phyloP scores from a whole-genome alignment of 2,329 filamentous ascomycete genomes.

The Rutstroemia sp. region DNA sequence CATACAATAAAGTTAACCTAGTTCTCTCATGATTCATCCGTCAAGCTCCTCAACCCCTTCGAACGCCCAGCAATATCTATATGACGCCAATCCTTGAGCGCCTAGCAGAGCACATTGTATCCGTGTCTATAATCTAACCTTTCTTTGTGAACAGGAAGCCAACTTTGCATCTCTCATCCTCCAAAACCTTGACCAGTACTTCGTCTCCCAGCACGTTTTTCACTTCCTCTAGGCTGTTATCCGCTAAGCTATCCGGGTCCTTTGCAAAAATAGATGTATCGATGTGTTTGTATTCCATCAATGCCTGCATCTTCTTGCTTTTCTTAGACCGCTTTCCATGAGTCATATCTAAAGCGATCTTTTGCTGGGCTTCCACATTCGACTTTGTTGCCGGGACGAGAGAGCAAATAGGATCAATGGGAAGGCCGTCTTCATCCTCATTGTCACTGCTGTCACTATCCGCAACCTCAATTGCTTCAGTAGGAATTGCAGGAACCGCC shows the following conservation, averaged over 20 bases:
- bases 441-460: conserved; percentile 12
- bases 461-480: conserved; percentile 12
- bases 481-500: conserved; percentile 12
- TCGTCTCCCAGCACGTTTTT: conserved; percentile 39
- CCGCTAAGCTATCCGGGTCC: conserved; percentile 27
- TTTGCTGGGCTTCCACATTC: conserved; percentile 39
- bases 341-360: conserved; percentile 30
- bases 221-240: conserved; percentile 29
- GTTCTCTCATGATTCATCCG: background rate
- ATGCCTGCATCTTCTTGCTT: conserved; percentile 36
- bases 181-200: conserved; percentile 40
- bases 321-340: conserved; percentile 27
- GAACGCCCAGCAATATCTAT: background rate
- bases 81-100: background rate
- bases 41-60: background rate
- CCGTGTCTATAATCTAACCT: conserved; percentile 1
- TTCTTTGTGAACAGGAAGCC: conserved; percentile 42
- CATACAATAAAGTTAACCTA: background rate
- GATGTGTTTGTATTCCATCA: conserved; percentile 49
- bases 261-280: conserved; percentile 34
- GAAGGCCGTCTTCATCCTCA: conserved; percentile 28
- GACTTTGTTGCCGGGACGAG: conserved; percentile 36
- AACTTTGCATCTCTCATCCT: conserved; percentile 35
- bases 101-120: background rate
- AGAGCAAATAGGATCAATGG: conserved; percentile 13